Base-by-base conservation (phyloP, 768 basidiomycete genomes). In the Chlorophyllum brunneum region DNA sequence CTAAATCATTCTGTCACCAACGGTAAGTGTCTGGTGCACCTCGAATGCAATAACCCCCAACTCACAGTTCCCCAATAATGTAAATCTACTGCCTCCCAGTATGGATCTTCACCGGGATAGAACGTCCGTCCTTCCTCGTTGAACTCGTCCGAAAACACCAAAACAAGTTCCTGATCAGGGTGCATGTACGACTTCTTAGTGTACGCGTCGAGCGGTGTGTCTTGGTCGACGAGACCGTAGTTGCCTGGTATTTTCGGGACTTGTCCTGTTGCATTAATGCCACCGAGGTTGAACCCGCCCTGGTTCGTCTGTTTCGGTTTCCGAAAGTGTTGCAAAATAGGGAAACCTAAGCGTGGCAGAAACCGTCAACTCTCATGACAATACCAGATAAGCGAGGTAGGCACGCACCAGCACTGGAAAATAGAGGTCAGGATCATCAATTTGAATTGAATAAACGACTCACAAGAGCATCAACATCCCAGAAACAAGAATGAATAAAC, bases 131-230 rank as follows among this genome's bases (percentile, higher is more conserved):
- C 89, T 2, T 87, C 86, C 20, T 63, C 64, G 54, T 92, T 81
- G 65, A 93, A 93, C 70, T 92, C 91, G 63, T 93, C 90, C 1
- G 82, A 85, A 66, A 90, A 93, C 15, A 90, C 81, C 48, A 88
- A 70, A 61, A 64, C 62, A 69, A 74, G 65, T 13, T 73, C 65
- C 48, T 77, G 78, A 38, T 62, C 61, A 1, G 85, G 78, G 54
- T 85, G 80, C 20, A 73, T 65, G 59, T 83, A 82, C 9, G 79
- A 76, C 2, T 76, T 42, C 63, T 82, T 75, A 51, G 76, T 75
- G 64, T 70, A 67, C 3, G 75, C 79, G 6, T 74, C 65, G 55
- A 72, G 52, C 0, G 88, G 90, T 2, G 92, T 94, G 23, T 88
- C 83, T 20, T 70, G 65, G 67, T 92, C 91, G 62, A 92, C 87